A percentile compares a stretch with the other conserved stretches of the same genome.
Evolutionary conservation across 441 rosid species (phyloP).

Genomic region (Populus hybrid): DNA sequence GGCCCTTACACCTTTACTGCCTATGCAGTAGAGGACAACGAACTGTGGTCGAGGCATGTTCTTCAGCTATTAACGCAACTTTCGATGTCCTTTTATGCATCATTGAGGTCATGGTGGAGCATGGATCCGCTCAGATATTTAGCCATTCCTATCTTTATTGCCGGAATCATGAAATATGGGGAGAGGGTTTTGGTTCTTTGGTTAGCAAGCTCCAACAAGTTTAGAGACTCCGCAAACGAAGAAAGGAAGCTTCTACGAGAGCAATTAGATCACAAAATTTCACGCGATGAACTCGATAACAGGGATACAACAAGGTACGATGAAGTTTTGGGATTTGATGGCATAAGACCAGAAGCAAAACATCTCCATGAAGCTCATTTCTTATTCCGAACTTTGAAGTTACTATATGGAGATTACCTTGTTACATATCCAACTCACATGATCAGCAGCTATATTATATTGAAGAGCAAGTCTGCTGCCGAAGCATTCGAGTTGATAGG

Average conservation of each 20-base stretch:
- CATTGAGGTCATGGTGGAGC: neutral
- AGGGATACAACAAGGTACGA: no score
- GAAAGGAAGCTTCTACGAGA: neutral
- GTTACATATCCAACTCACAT: neutral
- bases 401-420: no score
- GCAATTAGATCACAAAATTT: neutral
- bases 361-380: no score
- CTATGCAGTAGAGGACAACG: conserved; percentile 20
- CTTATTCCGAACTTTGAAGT: no score
- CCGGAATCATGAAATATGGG: conserved; percentile 21
- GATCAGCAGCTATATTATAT: conserved; percentile 1
- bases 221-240: neutral
- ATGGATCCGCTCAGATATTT: neutral
- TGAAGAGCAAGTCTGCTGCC: neutral
- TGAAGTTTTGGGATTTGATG: no score
- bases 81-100: neutral
- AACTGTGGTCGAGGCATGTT: conserved; percentile 16
- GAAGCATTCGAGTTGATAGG: conserved; percentile 2
- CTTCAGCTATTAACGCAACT: conserved; percentile 1
- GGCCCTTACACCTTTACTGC: conserved; percentile 27
- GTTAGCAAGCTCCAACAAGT: neutral
- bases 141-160: conserved; percentile 8
- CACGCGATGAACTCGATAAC: neutral
- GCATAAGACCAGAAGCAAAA: no score
- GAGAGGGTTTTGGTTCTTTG: conserved; percentile 22